Evolutionary conservation across 768 basidiomycete species (phyloP), one percentile per base, ranked within the genome.

Genomic region (Lanmaoa rubissima): DNA sequence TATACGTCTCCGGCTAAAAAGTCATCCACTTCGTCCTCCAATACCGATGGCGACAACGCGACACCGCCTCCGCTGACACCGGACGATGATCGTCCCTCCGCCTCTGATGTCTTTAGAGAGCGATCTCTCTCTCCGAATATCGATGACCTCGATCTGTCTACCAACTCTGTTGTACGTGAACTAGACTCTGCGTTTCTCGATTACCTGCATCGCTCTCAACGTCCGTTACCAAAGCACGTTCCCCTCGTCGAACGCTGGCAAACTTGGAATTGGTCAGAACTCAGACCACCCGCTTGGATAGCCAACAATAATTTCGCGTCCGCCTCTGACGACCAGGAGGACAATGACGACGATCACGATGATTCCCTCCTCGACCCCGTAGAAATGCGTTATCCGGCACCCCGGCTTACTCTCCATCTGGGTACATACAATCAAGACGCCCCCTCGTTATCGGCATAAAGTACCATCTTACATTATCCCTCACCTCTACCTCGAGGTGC

Each of bases 51-150:
- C 26, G 74, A 74, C 58, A 66, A 63, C 42, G 62, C 55, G 50
- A 72, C 68, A 2, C 72, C 75, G 7, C 73, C 75, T 1, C 69
- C 75, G 40, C 64, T 74, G 47, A 75, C 76, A 0, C 73, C 73
- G 43, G 73, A 77, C 57, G 67, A 74, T 28, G 72, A 70, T 55
- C 62, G 63, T 28, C 59, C 59, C 3, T 9, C 39, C n/a, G 51
- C 26, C 19, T 57, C 70, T 4, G 63, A 57, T 32, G 47, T 67
- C 32, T 61, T 73, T 43, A 55, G 54, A 52, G 61, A 54, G 34
- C 69, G 54, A 51, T 71, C 69, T 4, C 63, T 64, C 28, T 64
- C 66, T 5, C 65, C 64, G 14, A 65, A 59, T 17, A 59, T 61
- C 21, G 64, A 61, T 34, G 68, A 63, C 43, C 56, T 61, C 51